Evolutionary conservation across 768 basidiomycete genomes (phyloP), one percentile per base, ranked within the genome.

Genomic region (Psilocybe sp.): DNA sequence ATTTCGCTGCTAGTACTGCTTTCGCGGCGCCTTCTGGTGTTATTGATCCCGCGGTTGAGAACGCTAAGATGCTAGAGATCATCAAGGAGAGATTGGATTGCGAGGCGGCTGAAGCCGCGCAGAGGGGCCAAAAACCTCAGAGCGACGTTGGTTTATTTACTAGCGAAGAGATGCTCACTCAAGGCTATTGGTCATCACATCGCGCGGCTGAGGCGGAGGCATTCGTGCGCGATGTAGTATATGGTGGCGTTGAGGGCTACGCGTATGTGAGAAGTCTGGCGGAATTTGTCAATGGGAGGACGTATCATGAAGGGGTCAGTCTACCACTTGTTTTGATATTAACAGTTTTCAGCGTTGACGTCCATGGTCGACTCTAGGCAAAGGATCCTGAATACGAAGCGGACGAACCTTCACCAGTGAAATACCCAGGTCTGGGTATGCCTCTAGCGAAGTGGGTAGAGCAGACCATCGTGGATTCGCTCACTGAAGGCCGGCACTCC

Each of bases 251-350:
- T 0, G 87, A 89, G 49, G 89, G 89, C 1, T 66, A 82, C 20
- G 89, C 89, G 5, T 91, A 91, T 62, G 77, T 85, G 46, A 74
- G 85, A 52, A 91, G 89, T 61, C 58, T 92, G 47, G 88, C 87
- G 19, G 84, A 87, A 64, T 92, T 91, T 54, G 72, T 84, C 31
- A 62, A 69, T 50, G 72, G 82, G 8, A 62, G 69, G 46, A 4
- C 61, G 64, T 40, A 46, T 47, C 44, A 59, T 48, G 31, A 43
- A 23, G 60, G 61, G 60, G 69, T 69, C 38, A 43, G 65, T 50
- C 15, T 19, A 41, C 16, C 16, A 15, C 2, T 44, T 4, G 12
- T 23, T 31, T 15, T 43, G 15, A 14, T 43, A 43, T 10, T 10
- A 20, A 14, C 5, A 19, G 10, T 19, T 11, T 19, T 19, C 20